Conservation (phyloP, 2,329 filamentous ascomycete genomes). For the Sporothrix inflata region DNA sequence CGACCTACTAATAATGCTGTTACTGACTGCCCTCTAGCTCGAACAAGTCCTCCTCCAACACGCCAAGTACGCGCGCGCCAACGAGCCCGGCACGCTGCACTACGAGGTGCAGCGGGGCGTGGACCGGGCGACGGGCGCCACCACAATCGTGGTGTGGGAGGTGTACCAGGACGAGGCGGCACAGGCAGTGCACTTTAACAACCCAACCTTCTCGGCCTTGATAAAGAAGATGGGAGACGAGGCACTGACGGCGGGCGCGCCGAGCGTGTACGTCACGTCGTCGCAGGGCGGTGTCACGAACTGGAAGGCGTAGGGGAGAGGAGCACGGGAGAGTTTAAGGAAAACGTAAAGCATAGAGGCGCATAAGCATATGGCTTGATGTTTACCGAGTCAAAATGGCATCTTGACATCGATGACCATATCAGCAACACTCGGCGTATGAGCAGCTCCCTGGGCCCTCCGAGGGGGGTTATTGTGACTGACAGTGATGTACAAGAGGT, state of each 20-base stretch:
- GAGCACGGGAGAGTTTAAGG: too few relatives aligned
- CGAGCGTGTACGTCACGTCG: background rate
- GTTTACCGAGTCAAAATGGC: too few relatives aligned
- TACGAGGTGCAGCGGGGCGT: background rate
- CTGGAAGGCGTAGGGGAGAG: background rate
- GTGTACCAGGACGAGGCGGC: background rate
- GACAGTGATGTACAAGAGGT: too few relatives aligned
- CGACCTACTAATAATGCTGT: background rate
- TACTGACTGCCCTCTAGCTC: background rate
- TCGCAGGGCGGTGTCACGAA: background rate
- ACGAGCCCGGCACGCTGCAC: constrained; percentile 8
- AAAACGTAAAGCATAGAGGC: too few relatives aligned
- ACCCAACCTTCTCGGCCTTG: background rate
- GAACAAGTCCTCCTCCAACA: background rate
- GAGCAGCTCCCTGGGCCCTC: too few relatives aligned
- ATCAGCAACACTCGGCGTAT: too few relatives aligned
- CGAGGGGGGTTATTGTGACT: too few relatives aligned
- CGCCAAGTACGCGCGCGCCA: background rate
- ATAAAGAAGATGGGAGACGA: background rate
- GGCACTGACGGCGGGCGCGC: background rate
- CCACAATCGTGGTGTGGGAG: background rate
- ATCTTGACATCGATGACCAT: too few relatives aligned
- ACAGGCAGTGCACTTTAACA: background rate
- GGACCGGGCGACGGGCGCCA: background rate
- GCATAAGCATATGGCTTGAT: too few relatives aligned